Conservation (phyloP, 2,329 filamentous ascomycete genomes). For the Pestalotiopsis sp. region DNA sequence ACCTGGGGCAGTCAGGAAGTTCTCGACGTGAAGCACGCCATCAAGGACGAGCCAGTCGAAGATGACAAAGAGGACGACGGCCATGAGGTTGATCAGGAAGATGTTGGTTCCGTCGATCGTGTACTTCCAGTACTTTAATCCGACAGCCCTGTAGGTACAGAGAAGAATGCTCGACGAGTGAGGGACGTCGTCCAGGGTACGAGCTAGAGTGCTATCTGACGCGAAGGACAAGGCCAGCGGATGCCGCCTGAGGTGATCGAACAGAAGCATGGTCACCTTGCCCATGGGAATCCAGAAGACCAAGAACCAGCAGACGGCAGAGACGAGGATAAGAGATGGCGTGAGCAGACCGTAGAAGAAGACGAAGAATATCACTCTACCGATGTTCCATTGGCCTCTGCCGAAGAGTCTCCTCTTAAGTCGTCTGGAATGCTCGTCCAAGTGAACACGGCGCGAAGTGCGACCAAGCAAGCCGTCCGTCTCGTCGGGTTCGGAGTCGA, state of each 20-base stretch:
- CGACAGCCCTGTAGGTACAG: slow-evolving; percentile 95
- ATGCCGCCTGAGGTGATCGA: slow-evolving; percentile 89
- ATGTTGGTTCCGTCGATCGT: slow-evolving; percentile 98
- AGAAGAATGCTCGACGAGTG: slow-evolving; percentile 81
- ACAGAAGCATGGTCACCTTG: slow-evolving; percentile 85
- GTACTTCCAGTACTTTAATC: slow-evolving; percentile 98
- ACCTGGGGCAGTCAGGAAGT: slow-evolving; percentile 77
- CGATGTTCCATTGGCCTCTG: slow-evolving; percentile 92
- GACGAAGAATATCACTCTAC: slow-evolving; percentile 91
- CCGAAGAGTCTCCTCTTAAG: slow-evolving; percentile 89
- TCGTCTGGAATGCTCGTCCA: slow-evolving; percentile 37
- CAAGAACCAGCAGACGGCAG: slow-evolving; percentile 89
- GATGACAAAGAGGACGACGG: slow-evolving; percentile 90
- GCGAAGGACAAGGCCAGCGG: slow-evolving; percentile 93
- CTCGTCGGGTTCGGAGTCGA: slow-evolving; percentile 83
- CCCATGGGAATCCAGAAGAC: slow-evolving; percentile 99
- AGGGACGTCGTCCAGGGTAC: slow-evolving; percentile 65
- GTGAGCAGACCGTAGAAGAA: slow-evolving; percentile 95
- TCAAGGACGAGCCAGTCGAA: slow-evolving; percentile 86
- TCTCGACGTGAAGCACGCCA: slow-evolving; percentile 68
- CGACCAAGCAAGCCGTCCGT: slow-evolving; percentile 84
- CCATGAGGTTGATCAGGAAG: slow-evolving; percentile 96
- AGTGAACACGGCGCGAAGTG: slow-evolving; percentile 52
- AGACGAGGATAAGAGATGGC: slow-evolving; percentile 83
- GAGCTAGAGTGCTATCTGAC: slow-evolving; percentile 76